A percentile compares a stretch with the other conserved stretches of the same genome.
phyloP scores from a whole-genome alignment of 345 rosid species.

The Eucalyptus melliodora region DNA sequence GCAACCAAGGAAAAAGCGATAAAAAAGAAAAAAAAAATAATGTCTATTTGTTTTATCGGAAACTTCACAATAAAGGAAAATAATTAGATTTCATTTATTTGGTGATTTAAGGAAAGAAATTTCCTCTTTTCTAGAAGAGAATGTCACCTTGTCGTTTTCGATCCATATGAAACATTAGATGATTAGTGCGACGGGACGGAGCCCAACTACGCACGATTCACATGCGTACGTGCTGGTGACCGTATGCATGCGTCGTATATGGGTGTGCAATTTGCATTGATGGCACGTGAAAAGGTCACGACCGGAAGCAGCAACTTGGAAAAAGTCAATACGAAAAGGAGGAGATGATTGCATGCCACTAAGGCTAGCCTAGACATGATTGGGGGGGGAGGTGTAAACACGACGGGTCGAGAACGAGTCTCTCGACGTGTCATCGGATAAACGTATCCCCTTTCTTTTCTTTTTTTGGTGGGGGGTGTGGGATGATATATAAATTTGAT shows the following conservation, averaged over 20 bases:
- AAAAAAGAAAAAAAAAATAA: accelerated
- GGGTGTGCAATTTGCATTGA: neutral
- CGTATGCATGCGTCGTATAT: neutral
- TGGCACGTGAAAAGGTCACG: neutral
- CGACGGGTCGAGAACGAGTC: neutral
- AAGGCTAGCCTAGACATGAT: too few relatives aligned
- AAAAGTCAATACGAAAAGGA: neutral
- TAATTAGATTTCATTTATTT: neutral
- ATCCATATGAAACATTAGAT: neutral
- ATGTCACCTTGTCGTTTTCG: neutral
- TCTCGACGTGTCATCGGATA: neutral
- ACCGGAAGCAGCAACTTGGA: neutral
- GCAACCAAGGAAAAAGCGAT: too few relatives aligned
- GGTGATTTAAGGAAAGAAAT: neutral
- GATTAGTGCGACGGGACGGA: neutral
- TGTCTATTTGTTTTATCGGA: accelerated
- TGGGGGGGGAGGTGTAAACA: neutral
- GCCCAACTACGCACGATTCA: neutral
- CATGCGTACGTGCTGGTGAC: neutral
- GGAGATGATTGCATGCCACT: neutral
- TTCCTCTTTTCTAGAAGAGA: neutral
- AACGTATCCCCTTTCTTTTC: neutral
- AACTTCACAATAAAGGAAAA: accelerated
- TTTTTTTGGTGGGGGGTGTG: too few relatives aligned
- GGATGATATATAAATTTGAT: neutral